Evolutionary conservation across 1,284 basidiomycete species (phyloP).

Genomic region (Ustilago bromivora): DNA sequence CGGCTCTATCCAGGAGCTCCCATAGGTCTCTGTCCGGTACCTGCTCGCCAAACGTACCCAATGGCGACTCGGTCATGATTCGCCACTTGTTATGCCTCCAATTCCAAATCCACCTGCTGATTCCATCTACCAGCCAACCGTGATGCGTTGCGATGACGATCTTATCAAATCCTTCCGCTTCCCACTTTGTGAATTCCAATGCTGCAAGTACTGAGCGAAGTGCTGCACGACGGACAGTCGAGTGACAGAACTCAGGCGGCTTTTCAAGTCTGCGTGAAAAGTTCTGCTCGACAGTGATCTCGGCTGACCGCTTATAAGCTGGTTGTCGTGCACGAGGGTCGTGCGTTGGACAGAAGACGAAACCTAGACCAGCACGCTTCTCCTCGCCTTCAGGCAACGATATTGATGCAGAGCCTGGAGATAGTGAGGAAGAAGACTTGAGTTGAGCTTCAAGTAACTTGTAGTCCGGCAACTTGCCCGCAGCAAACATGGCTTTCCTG

Average conservation of each 20-base stretch:
- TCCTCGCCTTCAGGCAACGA: slow-evolving; percentile 14
- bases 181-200: slow-evolving; percentile 63
- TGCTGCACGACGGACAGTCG: slow-evolving; percentile 56
- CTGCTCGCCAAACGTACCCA: slow-evolving; percentile 56
- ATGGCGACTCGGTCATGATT: slow-evolving; percentile 45
- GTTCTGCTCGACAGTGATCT: slow-evolving; percentile 50
- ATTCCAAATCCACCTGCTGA: slow-evolving; percentile 64
- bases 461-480: slow-evolving; percentile 52
- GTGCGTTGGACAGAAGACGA: slow-evolving; percentile 50
- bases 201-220: slow-evolving; percentile 64
- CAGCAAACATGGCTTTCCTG: slow-evolving; percentile 39
- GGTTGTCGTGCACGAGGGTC: slow-evolving; percentile 25
- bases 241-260: slow-evolving; percentile 43
- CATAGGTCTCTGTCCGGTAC: slow-evolving; percentile 68
- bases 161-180: slow-evolving; percentile 67
- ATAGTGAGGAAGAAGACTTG: slow-evolving; percentile 4
- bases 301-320: slow-evolving; percentile 21
- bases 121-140: slow-evolving; percentile 66
- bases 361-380: slow-evolving; percentile 53
- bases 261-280: slow-evolving; percentile 63
- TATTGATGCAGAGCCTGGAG: not conserved
- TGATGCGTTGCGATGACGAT: slow-evolving; percentile 66
- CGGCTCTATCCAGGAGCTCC: slow-evolving; percentile 63
- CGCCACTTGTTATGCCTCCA: slow-evolving; percentile 66
- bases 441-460: slow-evolving; percentile 41